A percentile compares a stretch with the other conserved stretches of the same genome.
phyloP scores from a whole-genome alignment of 2,329 filamentous ascomycete species.

The Esteya vermicola region DNA sequence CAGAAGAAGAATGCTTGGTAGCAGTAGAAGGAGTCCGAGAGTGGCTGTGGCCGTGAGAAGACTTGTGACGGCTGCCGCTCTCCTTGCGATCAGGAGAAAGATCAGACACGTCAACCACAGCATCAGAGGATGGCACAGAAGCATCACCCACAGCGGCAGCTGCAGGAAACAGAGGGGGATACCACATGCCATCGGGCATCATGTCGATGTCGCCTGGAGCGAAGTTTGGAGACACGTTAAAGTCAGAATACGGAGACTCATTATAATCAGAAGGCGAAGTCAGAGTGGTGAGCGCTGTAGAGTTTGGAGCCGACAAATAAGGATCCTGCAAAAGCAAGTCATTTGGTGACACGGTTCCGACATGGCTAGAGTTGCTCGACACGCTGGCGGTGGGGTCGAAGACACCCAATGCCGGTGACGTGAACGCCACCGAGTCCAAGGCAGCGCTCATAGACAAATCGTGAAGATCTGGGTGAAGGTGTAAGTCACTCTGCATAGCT shows the following conservation, averaged over 20 bases:
- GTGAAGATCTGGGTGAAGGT: conserved; percentile 31
- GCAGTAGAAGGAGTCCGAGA: conserved; percentile 23
- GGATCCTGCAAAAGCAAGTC: conserved; percentile 60
- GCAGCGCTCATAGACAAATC: conserved; percentile 34
- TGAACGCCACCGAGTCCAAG: conserved; percentile 40
- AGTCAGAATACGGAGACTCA: conserved; percentile 65
- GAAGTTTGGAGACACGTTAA: conserved; percentile 69
- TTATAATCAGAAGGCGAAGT: conserved; percentile 72
- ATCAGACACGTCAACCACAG: too few species aligned
- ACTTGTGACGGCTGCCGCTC: conserved; percentile 31
- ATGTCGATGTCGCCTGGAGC: conserved; percentile 41
- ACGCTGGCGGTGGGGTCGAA: conserved; percentile 34
- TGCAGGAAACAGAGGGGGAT: conserved; percentile 53
- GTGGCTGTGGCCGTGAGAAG: too few species aligned
- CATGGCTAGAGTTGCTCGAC: conserved; percentile 32
- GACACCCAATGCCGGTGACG: conserved; percentile 35
- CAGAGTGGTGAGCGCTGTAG: conserved; percentile 65
- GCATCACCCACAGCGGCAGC: conserved; percentile 6
- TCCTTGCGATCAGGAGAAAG: conserved; percentile 25
- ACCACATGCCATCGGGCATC: conserved; percentile 47
- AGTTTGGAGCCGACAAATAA: conserved; percentile 66
- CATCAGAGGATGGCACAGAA: too few species aligned
- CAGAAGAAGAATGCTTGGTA: conserved; percentile 49
- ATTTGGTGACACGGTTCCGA: conserved; percentile 70
- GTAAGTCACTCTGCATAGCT: not conserved